Evolutionary conservation across 257 asterid genomes (phyloP), one percentile per base, ranked within the genome.

Genomic region (Jasminum sambac): DNA sequence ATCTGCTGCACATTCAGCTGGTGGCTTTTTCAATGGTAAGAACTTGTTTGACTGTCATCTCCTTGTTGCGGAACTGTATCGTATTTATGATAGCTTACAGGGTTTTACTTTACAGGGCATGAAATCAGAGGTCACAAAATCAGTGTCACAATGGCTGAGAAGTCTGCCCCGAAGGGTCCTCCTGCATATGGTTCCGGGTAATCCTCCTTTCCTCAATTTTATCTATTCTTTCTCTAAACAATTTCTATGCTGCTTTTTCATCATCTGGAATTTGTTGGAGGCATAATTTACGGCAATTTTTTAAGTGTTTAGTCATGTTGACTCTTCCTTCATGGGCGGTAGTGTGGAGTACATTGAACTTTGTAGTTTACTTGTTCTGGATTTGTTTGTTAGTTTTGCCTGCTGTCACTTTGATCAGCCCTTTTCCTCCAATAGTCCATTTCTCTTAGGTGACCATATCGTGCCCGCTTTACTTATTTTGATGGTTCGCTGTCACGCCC

Each of bases 1-100:
- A 63, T 92, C 96, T 17, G 99, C 99, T 34, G 99, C 99, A 10
- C 99, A 95, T 79, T 85, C 98, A 39, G 99, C 99, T 25, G 99
- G 98, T 40, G 96, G 96, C 38, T 95, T 95, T 82, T 95, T 88
- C 78, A 87, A 95, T 64, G 82, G 99, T 95, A 92, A 44, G 84
- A 40, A 61, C 76, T 43, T 17, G 40, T 25, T 66, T 30, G 19
- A 19, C 37, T 71, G 19, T 68, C 62, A 14, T 37, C 39, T 69
- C 65, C 44, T 37, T 57, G 42, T 69, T 75, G 1, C 23, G 11
- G 67, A 17, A 44, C 17, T 36, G 13, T 50, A 8, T 21, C 37
- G 13, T 79, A 16, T 34, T 61, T 21, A 12, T 37, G 36, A 6
- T 21, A 23, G 17, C 72, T 67, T 30, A 70, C 34, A 24, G 67